These are phyloP conservation scores for Penicillium sp. DNA, from an alignment of 2,329 filamentous ascomycete species.

Conservation along the genomic window DNA sequence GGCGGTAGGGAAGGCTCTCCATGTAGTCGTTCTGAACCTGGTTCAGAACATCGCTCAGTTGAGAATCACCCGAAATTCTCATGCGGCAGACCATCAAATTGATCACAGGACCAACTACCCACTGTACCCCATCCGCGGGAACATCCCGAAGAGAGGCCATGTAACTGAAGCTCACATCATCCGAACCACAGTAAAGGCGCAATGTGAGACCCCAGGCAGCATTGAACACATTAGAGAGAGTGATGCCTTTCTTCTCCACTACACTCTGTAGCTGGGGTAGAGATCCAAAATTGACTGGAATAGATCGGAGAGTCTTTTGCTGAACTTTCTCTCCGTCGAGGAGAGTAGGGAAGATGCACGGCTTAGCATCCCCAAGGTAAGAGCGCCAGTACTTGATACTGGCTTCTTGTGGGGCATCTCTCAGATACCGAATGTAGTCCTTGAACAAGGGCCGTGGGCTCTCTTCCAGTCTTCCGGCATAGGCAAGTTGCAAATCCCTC, in stretches of 20 bases:
- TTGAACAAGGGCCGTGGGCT: conserved; percentile 37
- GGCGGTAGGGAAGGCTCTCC: conserved; percentile 45
- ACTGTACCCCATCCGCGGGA: conserved; percentile 40
- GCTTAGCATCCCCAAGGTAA: conserved; percentile 34
- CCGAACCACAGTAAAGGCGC: conserved; percentile 60
- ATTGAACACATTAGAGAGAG: conserved; percentile 59
- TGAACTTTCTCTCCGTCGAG: conserved; percentile 25
- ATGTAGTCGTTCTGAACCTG: conserved; percentile 49
- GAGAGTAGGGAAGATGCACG: conserved; percentile 37
- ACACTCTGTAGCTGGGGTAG: conserved; percentile 33
- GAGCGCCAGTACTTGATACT: conserved; percentile 40
- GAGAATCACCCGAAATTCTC: conserved; percentile 30
- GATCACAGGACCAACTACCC: conserved; percentile 48
- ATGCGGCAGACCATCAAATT: conserved; percentile 49
- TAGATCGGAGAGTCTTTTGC: conserved; percentile 28
- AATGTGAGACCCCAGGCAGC: conserved; percentile 69
- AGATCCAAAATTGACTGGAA: conserved; percentile 29
- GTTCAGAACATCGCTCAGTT: conserved; percentile 40
- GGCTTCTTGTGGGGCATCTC: conserved; percentile 21
- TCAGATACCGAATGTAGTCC: conserved; percentile 34
- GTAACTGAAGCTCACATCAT: conserved; percentile 61
- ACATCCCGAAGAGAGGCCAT: conserved; percentile 43
- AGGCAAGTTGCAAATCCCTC: conserved; percentile 47
- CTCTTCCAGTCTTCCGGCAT: conserved; percentile 42
- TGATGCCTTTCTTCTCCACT: conserved; percentile 47